phyloP scores from a whole-genome alignment of 139 green algal genomes.

The Zygnema circumcarinatum region DNA sequence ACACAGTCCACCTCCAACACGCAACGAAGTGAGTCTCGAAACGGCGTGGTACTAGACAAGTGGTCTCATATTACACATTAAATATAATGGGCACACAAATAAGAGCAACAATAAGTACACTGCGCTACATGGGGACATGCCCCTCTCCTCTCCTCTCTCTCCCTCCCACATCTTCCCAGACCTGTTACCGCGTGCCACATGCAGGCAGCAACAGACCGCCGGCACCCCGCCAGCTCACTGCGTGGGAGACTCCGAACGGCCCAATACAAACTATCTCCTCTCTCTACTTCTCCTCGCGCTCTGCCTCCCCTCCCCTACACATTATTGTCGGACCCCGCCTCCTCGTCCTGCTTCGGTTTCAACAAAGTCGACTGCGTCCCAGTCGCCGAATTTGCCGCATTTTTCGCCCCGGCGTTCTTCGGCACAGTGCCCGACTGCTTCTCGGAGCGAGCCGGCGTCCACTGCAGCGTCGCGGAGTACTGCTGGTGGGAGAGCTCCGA shows the following conservation, averaged over 20 bases:
- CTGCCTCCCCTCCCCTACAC: background rate
- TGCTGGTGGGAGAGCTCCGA: slow-evolving; percentile 43
- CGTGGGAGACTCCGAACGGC: background rate
- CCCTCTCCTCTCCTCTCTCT: background rate
- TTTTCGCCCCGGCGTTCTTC: background rate
- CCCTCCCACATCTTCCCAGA: background rate
- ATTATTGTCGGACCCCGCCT: background rate
- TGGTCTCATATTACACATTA: no score
- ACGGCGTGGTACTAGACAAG: no score
- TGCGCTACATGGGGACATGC: no score
- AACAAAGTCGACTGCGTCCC: no score
- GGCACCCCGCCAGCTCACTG: background rate
- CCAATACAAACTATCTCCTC: background rate
- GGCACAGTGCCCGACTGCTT: background rate
- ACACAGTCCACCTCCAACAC: no score
- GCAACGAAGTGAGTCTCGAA: no score
- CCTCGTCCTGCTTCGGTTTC: background rate
- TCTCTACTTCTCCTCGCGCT: background rate
- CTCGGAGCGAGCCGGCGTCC: background rate
- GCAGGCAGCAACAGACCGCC: background rate
- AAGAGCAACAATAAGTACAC: no score
- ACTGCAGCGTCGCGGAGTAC: slow-evolving; percentile 44
- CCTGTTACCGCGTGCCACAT: background rate
- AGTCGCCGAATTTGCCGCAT: no score
- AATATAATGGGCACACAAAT: no score